phyloP scores from a whole-genome alignment of 768 basidiomycete species.

The Tremella mesenterica region DNA sequence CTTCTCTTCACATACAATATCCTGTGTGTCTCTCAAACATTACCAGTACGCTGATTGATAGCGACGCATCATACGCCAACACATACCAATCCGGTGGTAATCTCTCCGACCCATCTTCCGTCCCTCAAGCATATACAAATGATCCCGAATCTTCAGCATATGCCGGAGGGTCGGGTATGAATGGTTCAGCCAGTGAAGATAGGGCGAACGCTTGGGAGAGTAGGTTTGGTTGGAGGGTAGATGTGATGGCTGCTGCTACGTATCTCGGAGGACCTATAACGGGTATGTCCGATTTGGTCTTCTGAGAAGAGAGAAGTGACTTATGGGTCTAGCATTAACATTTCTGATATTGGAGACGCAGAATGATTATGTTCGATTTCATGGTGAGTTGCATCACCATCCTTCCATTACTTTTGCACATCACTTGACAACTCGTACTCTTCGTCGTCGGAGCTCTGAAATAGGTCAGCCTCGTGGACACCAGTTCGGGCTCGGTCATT shows the following conservation, averaged over 20 bases:
- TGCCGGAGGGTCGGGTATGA: conserved; percentile 4
- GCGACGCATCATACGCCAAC: conserved; percentile 42
- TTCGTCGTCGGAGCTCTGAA: not conserved
- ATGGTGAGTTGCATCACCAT: conserved; percentile 52
- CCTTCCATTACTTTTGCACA: not conserved
- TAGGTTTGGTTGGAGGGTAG: conserved; percentile 58
- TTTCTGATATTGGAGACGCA: conserved; percentile 66
- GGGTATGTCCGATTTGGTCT: conserved; percentile 49
- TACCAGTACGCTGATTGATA: conserved; percentile 2
- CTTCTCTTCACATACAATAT: not conserved
- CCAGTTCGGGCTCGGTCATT: no score
- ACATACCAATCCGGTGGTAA: conserved; percentile 67
- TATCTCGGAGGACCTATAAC: conserved; percentile 65
- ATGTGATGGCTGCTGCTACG: conserved; percentile 57
- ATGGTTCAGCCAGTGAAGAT: conserved; percentile 45
- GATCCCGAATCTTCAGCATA: conserved; percentile 49
- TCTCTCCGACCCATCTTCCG: conserved; percentile 32
- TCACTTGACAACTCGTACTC: not conserved
- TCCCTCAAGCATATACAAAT: conserved; percentile 33
- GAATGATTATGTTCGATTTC: conserved; percentile 69
- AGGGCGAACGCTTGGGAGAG: conserved; percentile 62
- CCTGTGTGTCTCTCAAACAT: no score
- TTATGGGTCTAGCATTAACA: conserved; percentile 50
- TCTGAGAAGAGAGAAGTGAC: not conserved
- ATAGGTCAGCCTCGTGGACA: not conserved